Evolutionary conservation across 75 land plant genomes (phyloP), one percentile per base, ranked within the genome.

Genomic region (Adiantum capillusveneris): DNA sequence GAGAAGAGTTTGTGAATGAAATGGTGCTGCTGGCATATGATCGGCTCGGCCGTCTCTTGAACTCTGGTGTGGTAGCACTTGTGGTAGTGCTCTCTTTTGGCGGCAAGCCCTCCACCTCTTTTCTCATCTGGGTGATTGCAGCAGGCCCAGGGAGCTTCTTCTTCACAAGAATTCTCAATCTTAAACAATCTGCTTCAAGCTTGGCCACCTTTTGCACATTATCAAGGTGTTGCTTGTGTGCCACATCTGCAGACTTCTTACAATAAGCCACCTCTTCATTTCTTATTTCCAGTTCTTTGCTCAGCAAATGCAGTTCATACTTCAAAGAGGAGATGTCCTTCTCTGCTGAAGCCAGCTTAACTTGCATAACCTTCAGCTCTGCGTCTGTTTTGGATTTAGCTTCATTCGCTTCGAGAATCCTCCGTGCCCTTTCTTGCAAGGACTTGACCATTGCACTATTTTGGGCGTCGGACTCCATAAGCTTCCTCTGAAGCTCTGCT

Each of bases 151-250:
- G 65, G 16, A 65, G 65, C 48, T 75, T 48, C 63, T 73, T 93
- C 30, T 61, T 65, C 16, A 73, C 72, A 31, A 76, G 49, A 22
- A 58, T 48, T 21, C 75, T 67, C 56, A 93, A 71, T 59, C 66
- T 74, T 11, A 72, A 75, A 50, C 95, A 85, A 53, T 93, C 95
- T 11, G 89, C 86, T 49, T 88, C 95, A 37, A 88, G 82, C 75
- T 78, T 85, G 21, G 75, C 71, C 14, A 77, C 66, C 70, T 81
- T 88, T 65, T 83, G 83, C 59, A 83, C 75, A 58, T 77, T 77
- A 56, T 93, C 98, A 24, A 81, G 46, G 57, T 76, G 80, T 46
- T 88, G 89, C 68, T 81, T 88, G 59, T 78, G 80, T 1, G 90
- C 80, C 2, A 56, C 70, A 43, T 88, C 89, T 30, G 86, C 75